Base-by-base conservation (phyloP, 1,284 basidiomycete species). In the Cryptococcus floricola region DNA sequence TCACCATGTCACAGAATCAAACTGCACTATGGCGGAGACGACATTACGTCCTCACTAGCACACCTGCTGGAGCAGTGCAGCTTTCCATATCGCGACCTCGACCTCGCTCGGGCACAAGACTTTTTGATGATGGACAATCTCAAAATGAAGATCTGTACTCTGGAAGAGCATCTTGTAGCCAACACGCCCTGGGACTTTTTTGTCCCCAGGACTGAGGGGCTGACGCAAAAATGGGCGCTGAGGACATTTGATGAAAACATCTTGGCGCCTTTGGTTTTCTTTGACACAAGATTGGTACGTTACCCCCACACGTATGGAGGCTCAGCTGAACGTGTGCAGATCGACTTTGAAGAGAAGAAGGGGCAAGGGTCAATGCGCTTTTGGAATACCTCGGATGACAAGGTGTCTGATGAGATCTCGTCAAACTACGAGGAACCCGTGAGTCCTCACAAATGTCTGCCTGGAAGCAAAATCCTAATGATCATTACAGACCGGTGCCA, bases 201-300 rank as follows among this genome's bases (percentile, higher is more conserved):
- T 37, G 87, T 93, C 12, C 82, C 94, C 25, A 79, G 84, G 54
- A 89, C 93, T 2, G 84, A 84, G 28, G 81, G 85, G 57, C 79
- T 85, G 16, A 88, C 92, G 3, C 83, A 87, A 69, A 97, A 97
- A 75, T 98, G 94, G 74, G 86, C 86, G 25, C 80, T 98, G 54
- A 85, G 92, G 31, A 87, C 89, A 5, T 98, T 98, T 71, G 96
- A 98, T 71, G 96, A 98, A 78, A 87, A 91, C 54, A 94, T 98
- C 56, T 80, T 98, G 39, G 92, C 93, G 0, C 91, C 95, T 1
- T 97, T 85, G 91, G 87, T 88, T 67, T 81, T 97, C 45, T 98
- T 98, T 65, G 91, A 95, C 64, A 92, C 95, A 14, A 84, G 89
- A 23, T 85, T 96, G 39, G 86, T 96, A 52, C 85, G 93, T 61